A percentile compares a stretch with the other conserved stretches of the same genome.
Conservation (phyloP, 345 rosid genomes). For the Bruguiera sexangula region DNA sequence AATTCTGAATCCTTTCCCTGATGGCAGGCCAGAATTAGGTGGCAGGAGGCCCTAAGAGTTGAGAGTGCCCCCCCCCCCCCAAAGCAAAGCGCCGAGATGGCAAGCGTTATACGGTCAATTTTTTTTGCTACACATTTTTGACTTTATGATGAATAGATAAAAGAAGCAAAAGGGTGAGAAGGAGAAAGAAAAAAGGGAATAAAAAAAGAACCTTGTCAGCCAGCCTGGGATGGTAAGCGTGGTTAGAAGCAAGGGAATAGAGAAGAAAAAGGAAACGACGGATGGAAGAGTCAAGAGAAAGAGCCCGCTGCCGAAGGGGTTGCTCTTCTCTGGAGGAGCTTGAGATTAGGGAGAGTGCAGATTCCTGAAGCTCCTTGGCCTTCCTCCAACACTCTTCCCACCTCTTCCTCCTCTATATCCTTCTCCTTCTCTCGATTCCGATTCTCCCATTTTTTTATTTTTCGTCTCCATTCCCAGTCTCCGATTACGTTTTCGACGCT, state of each 20-base stretch:
- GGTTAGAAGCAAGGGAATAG: slow-evolving; percentile 37
- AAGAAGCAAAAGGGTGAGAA: too few species aligned
- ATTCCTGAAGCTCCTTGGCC: slow-evolving; percentile 74
- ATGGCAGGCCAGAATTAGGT: slow-evolving; percentile 42
- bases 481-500: too few species aligned
- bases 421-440: slow-evolving; percentile 24
- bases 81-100: slow-evolving; percentile 49
- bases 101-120: slow-evolving; percentile 13
- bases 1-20: slow-evolving; percentile 13
- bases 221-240: slow-evolving; percentile 44
- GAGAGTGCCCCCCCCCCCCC: slow-evolving; percentile 43
- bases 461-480: slow-evolving; percentile 8
- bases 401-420: slow-evolving; percentile 55
- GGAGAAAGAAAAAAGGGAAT: not conserved
- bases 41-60: slow-evolving; percentile 61
- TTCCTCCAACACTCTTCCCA: slow-evolving; percentile 58
- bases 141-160: too few species aligned
- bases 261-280: slow-evolving; percentile 58
- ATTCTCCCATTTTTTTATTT: not conserved
- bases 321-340: slow-evolving; percentile 58
- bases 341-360: slow-evolving; percentile 56
- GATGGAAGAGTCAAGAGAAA: slow-evolving; percentile 61
- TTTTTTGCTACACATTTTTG: too few species aligned
- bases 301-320: slow-evolving; percentile 63
- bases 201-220: slow-evolving; percentile 50